Evolutionary conservation across 2,329 filamentous ascomycete genomes (phyloP).

Genomic region (Remersonia thermophila): DNA sequence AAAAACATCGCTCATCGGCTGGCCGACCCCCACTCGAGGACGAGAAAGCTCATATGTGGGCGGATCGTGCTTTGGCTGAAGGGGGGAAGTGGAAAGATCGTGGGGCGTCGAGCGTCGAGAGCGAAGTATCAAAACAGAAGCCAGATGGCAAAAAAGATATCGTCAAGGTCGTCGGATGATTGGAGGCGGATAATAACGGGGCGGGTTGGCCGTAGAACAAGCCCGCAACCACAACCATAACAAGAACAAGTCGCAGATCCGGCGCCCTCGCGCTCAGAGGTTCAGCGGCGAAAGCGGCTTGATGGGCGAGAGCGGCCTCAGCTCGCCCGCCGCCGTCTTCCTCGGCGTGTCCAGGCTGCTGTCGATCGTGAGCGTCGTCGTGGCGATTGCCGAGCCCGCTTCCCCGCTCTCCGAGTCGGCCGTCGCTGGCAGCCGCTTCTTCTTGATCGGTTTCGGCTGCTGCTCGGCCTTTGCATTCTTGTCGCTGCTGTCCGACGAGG

Average conservation of each 20-base stretch:
- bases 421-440: constrained; percentile 24
- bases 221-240: too few relatives aligned
- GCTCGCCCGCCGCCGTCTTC: constrained; percentile 28
- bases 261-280: constrained; percentile 30
- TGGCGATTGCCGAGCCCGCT: constrained; percentile 33
- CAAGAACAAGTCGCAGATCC: too few relatives aligned
- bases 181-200: too few relatives aligned
- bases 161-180: constrained; percentile 14
- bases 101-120: too few relatives aligned
- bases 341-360: constrained; percentile 28
- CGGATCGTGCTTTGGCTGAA: too few relatives aligned
- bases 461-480: constrained; percentile 38
- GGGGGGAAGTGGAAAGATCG: too few relatives aligned
- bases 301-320: constrained; percentile 51
- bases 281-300: constrained; percentile 53
- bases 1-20: too few relatives aligned
- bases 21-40: too few relatives aligned
- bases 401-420: constrained; percentile 31
- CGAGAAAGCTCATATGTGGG: too few relatives aligned
- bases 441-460: constrained; percentile 28
- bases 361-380: constrained; percentile 34
- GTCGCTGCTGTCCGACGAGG: constrained; percentile 7
- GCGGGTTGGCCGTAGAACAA: too few relatives aligned
- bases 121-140: too few relatives aligned
- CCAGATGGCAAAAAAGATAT: not conserved